Base-by-base conservation (phyloP, 2,329 filamentous ascomycete species). In the Emergomyces africanus region DNA sequence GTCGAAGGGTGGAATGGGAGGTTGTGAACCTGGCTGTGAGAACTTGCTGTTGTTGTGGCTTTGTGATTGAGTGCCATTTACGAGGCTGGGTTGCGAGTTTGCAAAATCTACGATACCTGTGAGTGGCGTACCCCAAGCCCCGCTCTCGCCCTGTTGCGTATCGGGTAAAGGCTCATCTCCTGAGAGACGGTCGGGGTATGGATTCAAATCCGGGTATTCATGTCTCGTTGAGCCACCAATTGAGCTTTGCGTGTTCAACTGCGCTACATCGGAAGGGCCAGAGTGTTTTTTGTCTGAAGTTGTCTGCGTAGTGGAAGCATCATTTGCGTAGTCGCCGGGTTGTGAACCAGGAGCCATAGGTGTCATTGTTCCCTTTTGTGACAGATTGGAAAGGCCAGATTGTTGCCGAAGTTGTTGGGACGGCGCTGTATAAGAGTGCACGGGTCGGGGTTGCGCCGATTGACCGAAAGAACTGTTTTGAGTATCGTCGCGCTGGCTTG, bases 251-350 rank as follows among this genome's bases (percentile, higher is more conserved):
- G 87, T 89, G 69, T 86, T 86, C 70, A 81, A 81, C 63, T 82
- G 80, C 2, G 82, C 84, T 0, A 83, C 85, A 14, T 84, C 85
- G 2, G 87, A 90, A 5, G 83, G 82, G 62, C 88, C 84, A 0
- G 88, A 89, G 1, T 88, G 91, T 70, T 83, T 85, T 74, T 95
- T 94, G n/a, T 85, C 83, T 1, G 80, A 82, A 0, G 91, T 96
- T 2, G 85, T 87, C 25, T 84, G 85, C 1, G 91, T 97, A 0
- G 91, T 95, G 1, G 90, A 95, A 1, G 90, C 92, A 67, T 95
- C 90, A 66, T 97, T 96, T 57, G 85, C 76, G 60, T 84, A 85
- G 81, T 85, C 81, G 25, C 76, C 76, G 18, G 79, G 75, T 67
- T 84, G 79, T 37, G 82, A 82, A 60, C 81, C 79, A 14, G 78